These are phyloP conservation scores for Glebionis coronaria DNA, from an alignment of 129 eudicot species.

Conservation along the genomic window DNA sequence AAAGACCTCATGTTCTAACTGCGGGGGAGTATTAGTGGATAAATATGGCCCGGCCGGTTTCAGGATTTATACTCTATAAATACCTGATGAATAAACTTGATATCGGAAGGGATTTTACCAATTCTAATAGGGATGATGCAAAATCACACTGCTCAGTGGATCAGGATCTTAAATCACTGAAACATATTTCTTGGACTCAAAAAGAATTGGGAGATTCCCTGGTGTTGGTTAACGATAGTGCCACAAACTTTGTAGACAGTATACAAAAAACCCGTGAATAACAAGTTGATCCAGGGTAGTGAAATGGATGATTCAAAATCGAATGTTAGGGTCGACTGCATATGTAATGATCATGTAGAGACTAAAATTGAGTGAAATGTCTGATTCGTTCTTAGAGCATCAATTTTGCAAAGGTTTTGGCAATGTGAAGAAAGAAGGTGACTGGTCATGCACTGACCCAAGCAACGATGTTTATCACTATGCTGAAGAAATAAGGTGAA, in stretches of 20 bases:
- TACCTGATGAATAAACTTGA: too few relatives aligned
- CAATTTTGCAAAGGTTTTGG: neutral
- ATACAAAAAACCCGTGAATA: conserved; percentile 10
- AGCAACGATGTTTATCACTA: neutral
- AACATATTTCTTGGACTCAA: conserved; percentile 4
- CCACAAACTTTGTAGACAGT: neutral
- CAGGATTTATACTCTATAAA: too few relatives aligned
- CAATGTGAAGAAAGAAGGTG: conserved; percentile 8
- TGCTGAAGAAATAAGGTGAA: too few relatives aligned
- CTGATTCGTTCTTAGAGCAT: neutral
- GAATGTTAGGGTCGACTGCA: neutral
- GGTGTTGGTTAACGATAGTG: conserved; percentile 11
- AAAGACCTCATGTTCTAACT: too few relatives aligned
- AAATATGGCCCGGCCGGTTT: too few relatives aligned
- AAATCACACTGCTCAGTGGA: neutral
- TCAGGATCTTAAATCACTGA: conserved; percentile 10
- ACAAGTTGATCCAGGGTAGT: conserved; percentile 11
- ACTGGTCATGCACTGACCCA: neutral
- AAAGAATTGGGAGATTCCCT: conserved; percentile 14
- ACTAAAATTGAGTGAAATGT: neutral
- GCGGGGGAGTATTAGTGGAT: too few relatives aligned
- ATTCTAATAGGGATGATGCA: too few relatives aligned
- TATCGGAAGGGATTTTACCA: too few relatives aligned
- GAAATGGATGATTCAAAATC: neutral
- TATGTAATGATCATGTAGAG: too few relatives aligned